Percentiles rank a stretch among this genome's conserved stretches.
phyloP scores from a whole-genome alignment of 2,329 filamentous ascomycete species.

The Sporothrix sp. region DNA sequence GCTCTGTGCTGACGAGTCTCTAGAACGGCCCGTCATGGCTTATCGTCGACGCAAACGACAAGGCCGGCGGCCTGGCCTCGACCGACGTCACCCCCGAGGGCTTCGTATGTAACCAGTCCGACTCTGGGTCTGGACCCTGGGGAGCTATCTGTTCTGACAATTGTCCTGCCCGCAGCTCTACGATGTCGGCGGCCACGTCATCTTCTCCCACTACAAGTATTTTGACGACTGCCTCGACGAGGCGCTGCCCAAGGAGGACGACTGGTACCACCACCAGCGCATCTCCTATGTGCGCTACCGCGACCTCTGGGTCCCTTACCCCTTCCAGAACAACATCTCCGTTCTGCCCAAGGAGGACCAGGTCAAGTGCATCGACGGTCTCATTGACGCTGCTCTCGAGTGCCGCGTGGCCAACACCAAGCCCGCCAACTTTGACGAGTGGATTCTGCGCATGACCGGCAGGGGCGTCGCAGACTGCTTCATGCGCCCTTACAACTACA shows the following conservation, averaged over 20 bases:
- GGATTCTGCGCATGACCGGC: conserved; percentile 90
- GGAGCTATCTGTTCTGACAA: no score
- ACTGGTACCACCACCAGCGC: conserved; percentile 97
- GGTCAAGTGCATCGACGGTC: conserved; percentile 83
- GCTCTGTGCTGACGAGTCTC: no score
- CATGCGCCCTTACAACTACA: conserved; percentile 99
- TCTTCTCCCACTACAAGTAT: conserved; percentile 99
- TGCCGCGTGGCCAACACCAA: conserved; percentile 79
- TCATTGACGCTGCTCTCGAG: conserved; percentile 90
- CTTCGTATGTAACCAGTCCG: conserved; percentile 61
- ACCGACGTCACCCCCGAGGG: conserved; percentile 93
- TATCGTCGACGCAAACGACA: conserved; percentile 87
- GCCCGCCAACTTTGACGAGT: conserved; percentile 95
- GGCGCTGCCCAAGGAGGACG: conserved; percentile 82
- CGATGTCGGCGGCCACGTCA: conserved; percentile 96
- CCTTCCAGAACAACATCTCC: conserved; percentile 99
- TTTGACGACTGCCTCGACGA: conserved; percentile 98
- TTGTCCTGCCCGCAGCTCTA: conserved; percentile 57
- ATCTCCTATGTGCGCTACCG: conserved; percentile 99
- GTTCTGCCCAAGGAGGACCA: conserved; percentile 97
- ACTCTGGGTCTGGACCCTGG: no score
- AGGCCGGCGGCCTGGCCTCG: conserved; percentile 87
- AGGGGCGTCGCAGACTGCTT: conserved; percentile 85
- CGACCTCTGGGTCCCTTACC: conserved; percentile 93
- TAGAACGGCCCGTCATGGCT: conserved; percentile 94